Evolutionary conservation across 1,139 yeast species (phyloP), one percentile per base, ranked within the genome.

Genomic region (Meyerozyma athensensis): DNA sequence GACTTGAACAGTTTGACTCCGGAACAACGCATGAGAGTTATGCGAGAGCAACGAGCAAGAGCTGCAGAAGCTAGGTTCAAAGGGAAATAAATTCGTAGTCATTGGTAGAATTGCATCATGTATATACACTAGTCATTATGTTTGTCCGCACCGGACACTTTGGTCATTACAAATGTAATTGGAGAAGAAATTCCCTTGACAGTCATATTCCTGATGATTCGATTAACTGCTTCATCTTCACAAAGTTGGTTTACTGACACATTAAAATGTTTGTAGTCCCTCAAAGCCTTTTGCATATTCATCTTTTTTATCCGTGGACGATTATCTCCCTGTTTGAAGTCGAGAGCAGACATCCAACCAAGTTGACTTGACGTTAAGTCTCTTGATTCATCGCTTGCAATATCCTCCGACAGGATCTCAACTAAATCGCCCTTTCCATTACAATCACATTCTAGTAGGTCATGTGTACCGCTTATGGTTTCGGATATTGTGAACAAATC

Each of bases 1-100:
- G 61, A 65, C 37, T 48, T 66, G 40, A 52, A 61, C 50, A 63
- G 74, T 39, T 56, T 69, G 34, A 60, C 56, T 21, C 90, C 82
- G 1, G 86, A 81, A 30, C 96, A 90, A 46, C 74, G 77, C 52
- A 71, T 72, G 72, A 74, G 81, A 52, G 61, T 92, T 22, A 89
- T 90, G 83, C 75, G 98, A 44, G 98, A 92, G 52, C 90, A 92
- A 54, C 68, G 98, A 39, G 97, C 97, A 0, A 72, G 97, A 43
- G 99, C 99, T 0, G 97, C 96, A 0, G 97, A 92, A 56, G 96
- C 94, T 0, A 72, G 99, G 48, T 56, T 90, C 42, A 63, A 58
- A 34, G 45, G 44, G 24, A 12, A 34, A 24, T 39, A 36, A 26
- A 39, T 5, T 34, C 17, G 10, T 16, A 21, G 3, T 13, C 14